Evolutionary conservation across 352 stramenopile species (phyloP).

Genomic region (Globisporangium megalacanthum): DNA sequence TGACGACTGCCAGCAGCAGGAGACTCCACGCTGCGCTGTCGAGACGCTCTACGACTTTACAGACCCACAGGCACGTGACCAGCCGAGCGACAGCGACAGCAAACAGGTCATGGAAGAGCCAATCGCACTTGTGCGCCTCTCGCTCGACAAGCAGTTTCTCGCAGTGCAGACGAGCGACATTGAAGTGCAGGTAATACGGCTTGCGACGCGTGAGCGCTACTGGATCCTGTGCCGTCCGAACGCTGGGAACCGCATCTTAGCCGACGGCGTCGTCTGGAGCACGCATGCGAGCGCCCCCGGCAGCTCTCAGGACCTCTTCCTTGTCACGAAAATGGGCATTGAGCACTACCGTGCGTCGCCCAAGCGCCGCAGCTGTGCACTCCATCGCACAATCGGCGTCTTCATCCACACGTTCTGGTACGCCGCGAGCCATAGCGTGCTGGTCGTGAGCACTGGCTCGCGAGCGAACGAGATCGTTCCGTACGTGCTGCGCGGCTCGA

Average conservation of each 20-base stretch:
- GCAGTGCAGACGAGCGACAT: conserved; percentile 80
- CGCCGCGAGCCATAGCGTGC: conserved; percentile 40
- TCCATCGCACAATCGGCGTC: conserved; percentile 54
- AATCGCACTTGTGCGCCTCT: conserved; percentile 43
- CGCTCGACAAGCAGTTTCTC: conserved; percentile 59
- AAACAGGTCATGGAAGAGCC: conserved; percentile 2
- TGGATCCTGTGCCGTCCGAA: conserved; percentile 75
- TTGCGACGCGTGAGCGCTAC: conserved; percentile 36
- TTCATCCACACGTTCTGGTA: conserved; percentile 79
- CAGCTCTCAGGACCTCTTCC: conserved; percentile 68
- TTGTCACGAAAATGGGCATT: conserved; percentile 68
- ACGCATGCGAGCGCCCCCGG: conserved; percentile 30
- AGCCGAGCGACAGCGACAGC: neutral
- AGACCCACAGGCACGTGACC: neutral
- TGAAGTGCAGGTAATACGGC: conserved; percentile 66
- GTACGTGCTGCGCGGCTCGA: conserved; percentile 50
- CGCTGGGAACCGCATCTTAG: conserved; percentile 52
- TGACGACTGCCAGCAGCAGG: neutral
- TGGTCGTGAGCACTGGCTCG: conserved; percentile 66
- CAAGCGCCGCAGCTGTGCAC: conserved; percentile 45
- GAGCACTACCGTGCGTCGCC: conserved; percentile 68
- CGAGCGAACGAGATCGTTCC: conserved; percentile 76
- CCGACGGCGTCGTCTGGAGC: conserved; percentile 61
- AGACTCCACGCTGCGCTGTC: conserved; percentile 7
- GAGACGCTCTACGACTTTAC: conserved; percentile 44